Evolutionary conservation across 2,329 filamentous ascomycete genomes (phyloP).

Genomic region (Penicillium digitatum): DNA sequence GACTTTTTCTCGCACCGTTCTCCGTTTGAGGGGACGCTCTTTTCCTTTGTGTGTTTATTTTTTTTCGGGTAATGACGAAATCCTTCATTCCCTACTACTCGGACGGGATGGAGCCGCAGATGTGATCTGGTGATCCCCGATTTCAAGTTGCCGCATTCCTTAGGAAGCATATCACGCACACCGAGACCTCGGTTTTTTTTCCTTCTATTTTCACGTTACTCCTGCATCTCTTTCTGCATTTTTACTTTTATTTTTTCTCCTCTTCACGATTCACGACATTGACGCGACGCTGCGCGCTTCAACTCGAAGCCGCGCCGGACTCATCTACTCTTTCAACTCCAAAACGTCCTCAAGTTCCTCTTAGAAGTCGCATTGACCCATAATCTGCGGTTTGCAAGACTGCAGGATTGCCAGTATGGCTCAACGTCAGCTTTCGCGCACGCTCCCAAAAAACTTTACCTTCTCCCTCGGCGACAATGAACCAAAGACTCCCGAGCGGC

Average conservation of each 20-base stretch:
- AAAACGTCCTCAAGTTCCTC: constrained; percentile 9
- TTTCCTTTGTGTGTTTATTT: constrained; percentile 20
- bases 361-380: constrained; percentile 8
- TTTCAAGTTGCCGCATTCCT: constrained; percentile 26
- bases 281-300: constrained; percentile 17
- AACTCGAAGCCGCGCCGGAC: constrained; percentile 7
- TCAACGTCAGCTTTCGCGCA: constrained; percentile 43
- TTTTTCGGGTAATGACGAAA: constrained; percentile 19
- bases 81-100: constrained; percentile 17
- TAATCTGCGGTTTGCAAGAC: constrained; percentile 5
- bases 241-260: constrained; percentile 9
- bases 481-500: constrained; percentile 45
- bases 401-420: constrained; percentile 30
- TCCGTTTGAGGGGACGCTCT: constrained; percentile 1
- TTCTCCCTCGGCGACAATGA: constrained; percentile 36
- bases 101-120: constrained; percentile 24
- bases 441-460: constrained; percentile 47
- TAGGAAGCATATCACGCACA: constrained; percentile 9
- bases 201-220: neutral
- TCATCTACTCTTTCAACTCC: neutral
- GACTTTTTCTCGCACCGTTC: constrained; percentile 4
- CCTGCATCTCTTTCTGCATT: constrained; percentile 12
- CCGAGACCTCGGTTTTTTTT: constrained; percentile 15
- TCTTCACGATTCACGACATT: constrained; percentile 23
- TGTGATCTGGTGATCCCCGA: constrained; percentile 27